Percentiles rank a stretch among this genome's conserved stretches.
Evolutionary conservation across 192 early-diverging fungal species (phyloP).

Genomic region (Podila minutissima): DNA sequence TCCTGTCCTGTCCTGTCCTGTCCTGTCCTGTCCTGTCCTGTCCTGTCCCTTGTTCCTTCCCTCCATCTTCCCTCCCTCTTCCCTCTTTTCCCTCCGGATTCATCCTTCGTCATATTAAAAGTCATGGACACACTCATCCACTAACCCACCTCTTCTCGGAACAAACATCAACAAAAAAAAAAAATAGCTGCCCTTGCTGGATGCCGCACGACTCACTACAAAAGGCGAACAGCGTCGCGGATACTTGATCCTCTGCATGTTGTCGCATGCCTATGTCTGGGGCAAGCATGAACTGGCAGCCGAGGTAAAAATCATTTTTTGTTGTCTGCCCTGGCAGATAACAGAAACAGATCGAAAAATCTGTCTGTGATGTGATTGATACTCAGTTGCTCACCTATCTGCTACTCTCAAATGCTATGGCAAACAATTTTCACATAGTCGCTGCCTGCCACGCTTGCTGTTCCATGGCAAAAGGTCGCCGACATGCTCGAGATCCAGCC

Average conservation of each 20-base stretch:
- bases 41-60: neutral
- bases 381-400: neutral
- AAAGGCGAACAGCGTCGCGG: slow-evolving; percentile 84
- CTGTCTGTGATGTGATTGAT: neutral
- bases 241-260: slow-evolving; percentile 86
- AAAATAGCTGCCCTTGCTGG: slow-evolving; percentile 80
- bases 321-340: neutral
- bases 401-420: neutral
- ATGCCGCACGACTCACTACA: slow-evolving; percentile 64
- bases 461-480: slow-evolving; percentile 85
- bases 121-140: neutral
- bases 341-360: slow-evolving; percentile 1
- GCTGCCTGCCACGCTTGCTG: slow-evolving; percentile 80
- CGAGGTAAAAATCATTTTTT: slow-evolving; percentile 59
- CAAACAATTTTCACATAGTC: slow-evolving; percentile 49
- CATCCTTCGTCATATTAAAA: neutral
- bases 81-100: neutral
- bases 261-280: slow-evolving; percentile 95
- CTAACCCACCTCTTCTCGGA: neutral
- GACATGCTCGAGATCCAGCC: slow-evolving; percentile 85
- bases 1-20: neutral
- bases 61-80: neutral
- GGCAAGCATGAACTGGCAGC: slow-evolving; percentile 79
- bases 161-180: neutral
- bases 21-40: neutral